These are phyloP conservation scores for Casuarina equisetifolia DNA, from an alignment of 306 rosid species.

Conservation along the genomic window DNA sequence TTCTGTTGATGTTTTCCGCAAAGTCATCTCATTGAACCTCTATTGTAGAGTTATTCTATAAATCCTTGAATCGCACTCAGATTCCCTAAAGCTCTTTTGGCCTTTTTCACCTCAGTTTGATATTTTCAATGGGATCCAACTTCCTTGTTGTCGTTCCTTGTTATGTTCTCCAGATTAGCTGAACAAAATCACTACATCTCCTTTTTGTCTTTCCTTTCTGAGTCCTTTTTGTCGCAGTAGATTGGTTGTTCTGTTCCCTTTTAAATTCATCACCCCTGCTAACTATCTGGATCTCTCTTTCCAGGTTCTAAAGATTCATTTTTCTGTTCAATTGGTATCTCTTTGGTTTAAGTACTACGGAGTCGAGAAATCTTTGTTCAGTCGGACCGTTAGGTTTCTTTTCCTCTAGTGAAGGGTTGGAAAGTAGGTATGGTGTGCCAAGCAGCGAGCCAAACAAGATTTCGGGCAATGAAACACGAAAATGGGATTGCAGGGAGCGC, in stretches of 20 bases:
- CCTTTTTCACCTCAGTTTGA: neutral
- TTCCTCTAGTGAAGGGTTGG: conserved; percentile 50
- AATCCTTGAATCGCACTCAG: conserved; percentile 9
- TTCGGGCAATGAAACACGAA: conserved; percentile 97
- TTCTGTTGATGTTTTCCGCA: conserved; percentile 77
- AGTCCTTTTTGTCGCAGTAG: neutral
- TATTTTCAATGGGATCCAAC: conserved; percentile 78
- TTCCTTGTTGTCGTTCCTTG: conserved; percentile 89
- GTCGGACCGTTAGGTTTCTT: conserved; percentile 36
- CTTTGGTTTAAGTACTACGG: conserved; percentile 9
- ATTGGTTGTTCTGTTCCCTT: neutral
- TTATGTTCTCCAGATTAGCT: conserved; percentile 92
- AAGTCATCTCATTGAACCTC: conserved; percentile 76
- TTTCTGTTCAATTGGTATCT: conserved; percentile 20
- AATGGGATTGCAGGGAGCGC: conserved; percentile 85
- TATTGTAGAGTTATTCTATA: conserved; percentile 98
- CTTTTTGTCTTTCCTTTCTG: neutral
- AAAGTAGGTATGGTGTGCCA: conserved; percentile 99
- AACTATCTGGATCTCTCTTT: neutral
- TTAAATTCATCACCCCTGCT: neutral
- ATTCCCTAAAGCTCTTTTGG: neutral
- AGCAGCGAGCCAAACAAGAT: conserved; percentile 99
- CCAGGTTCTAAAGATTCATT: conserved; percentile 9
- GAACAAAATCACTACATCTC: conserved; percentile 29
- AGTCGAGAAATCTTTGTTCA: conserved; percentile 25